phyloP scores from a whole-genome alignment of 768 basidiomycete species.

The Hemileccinum impolitum region DNA sequence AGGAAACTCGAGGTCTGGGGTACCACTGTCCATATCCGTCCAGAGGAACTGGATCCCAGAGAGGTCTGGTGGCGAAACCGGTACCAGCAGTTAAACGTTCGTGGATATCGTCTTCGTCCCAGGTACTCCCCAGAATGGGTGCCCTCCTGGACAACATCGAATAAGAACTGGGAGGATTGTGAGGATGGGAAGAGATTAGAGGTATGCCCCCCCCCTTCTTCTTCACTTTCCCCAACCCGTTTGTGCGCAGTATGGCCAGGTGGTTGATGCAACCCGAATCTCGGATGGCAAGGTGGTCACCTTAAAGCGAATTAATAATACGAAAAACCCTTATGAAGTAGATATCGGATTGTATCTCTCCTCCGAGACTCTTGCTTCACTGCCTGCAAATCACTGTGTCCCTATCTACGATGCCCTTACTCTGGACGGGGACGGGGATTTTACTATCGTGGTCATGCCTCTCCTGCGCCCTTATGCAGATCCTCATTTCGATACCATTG shows the following conservation, averaged over 20 bases:
- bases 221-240: too few relatives aligned
- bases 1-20: not conserved
- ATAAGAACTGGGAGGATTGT: not conserved
- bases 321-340: constrained; percentile 10
- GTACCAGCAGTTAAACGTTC: not conserved
- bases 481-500: too few relatives aligned
- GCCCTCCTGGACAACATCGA: constrained; percentile 1
- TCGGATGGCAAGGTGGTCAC: constrained; percentile 24
- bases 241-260: not conserved
- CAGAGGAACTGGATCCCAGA: too few relatives aligned
- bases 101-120: constrained; percentile 4
- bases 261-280: constrained; percentile 34
- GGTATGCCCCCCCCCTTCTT: constrained; percentile 10
- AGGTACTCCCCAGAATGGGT: too few relatives aligned
- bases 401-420: too few relatives aligned
- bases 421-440: not conserved
- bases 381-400: too few relatives aligned
- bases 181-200: not conserved
- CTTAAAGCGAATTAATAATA: constrained; percentile 26
- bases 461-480: too few relatives aligned
- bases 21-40: not conserved
- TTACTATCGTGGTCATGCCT: constrained; percentile 3
- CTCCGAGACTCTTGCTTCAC: too few relatives aligned
- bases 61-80: not conserved
- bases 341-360: too few relatives aligned